Evolutionary conservation across 805 yeast species (phyloP), one percentile per base, ranked within the genome.

Genomic region (Ogataea paraovalis): DNA sequence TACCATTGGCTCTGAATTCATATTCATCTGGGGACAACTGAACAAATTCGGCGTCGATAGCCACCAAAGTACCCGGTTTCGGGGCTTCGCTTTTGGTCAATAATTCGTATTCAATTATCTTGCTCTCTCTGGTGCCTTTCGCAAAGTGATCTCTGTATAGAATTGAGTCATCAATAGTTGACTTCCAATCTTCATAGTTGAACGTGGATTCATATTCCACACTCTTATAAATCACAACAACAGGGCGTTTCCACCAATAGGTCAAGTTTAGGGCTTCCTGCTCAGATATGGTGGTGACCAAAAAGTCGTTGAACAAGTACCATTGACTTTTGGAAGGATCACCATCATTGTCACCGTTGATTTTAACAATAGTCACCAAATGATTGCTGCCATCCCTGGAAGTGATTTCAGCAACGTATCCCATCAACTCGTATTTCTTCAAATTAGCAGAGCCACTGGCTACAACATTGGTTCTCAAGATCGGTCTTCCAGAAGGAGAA

Each of bases 11-110:
- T 45, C 80, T 79, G 42, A 92, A 78, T 59, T 91, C 97, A 39
- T 80, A 77, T 51, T 84, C 80, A 55, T 90, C 97, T 3, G 86
- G 86, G 42, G 82, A 79, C 28, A 91, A 64, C 27, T 83, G 78
- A 2, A 94, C 98, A 73, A 95, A 94, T 65, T 94, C 99, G 0
- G 99, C 97, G 71, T 94, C 99, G 48, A 94, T 85, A 0, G 98
- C 99, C 18, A 92, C 83, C 36, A 90, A 64, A 1, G 87, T 72
- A 0, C 96, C 96, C 0, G 82, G 75, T 19, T 60, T 60, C 0
- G 97, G 97, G 0, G 88, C 87, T 56, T 86, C 91, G 41, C 75
- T 73, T 30, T 68, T 68, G 0, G 89, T 80, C 48, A 88, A 67
- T n/a, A 86, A 69, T 55, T 80, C 76, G 60, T 86, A 87, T 52